phyloP scores from a whole-genome alignment of 225 moss, liverwort and hornwort genomes.

The Polytrichum commune region DNA sequence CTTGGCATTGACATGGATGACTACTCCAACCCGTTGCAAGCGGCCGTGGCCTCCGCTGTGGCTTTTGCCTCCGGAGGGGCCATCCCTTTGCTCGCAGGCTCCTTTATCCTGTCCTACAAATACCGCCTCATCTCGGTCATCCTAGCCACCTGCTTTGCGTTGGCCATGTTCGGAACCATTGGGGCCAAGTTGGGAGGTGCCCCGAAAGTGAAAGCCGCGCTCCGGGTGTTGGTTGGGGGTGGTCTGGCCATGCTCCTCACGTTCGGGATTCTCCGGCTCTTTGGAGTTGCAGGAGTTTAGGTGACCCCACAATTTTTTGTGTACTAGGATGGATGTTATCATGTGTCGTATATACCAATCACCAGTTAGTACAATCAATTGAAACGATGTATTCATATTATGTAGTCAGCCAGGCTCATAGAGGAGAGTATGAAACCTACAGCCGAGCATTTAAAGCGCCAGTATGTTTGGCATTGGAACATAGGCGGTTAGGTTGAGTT shows the following conservation, averaged over 20 bases:
- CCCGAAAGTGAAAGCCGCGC: slow-evolving; percentile 41
- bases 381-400: no score
- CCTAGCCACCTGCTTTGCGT: slow-evolving; percentile 43
- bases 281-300: slow-evolving; percentile 27
- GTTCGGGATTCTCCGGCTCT: slow-evolving; percentile 53
- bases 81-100: slow-evolving; percentile 52
- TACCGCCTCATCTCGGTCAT: slow-evolving; percentile 47
- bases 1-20: slow-evolving; percentile 92
- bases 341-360: no score
- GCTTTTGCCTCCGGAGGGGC: slow-evolving; percentile 82
- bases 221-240: slow-evolving; percentile 73
- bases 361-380: no score
- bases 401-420: no score
- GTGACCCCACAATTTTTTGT: neutral
- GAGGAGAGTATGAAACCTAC: no score
- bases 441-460: no score
- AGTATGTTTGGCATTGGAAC: no score
- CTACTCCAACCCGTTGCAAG: slow-evolving; percentile 79
- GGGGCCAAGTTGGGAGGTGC: slow-evolving; percentile 85
- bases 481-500: no score
- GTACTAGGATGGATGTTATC: no score
- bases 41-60: slow-evolving; percentile 68
- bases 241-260: slow-evolving; percentile 71
- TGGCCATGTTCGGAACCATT: slow-evolving; percentile 69
- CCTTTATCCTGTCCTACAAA: slow-evolving; percentile 48